A percentile compares a stretch with the other conserved stretches of the same genome.
phyloP scores from a whole-genome alignment of 169 alveolate genomes.

The Plasmodium sp. region DNA sequence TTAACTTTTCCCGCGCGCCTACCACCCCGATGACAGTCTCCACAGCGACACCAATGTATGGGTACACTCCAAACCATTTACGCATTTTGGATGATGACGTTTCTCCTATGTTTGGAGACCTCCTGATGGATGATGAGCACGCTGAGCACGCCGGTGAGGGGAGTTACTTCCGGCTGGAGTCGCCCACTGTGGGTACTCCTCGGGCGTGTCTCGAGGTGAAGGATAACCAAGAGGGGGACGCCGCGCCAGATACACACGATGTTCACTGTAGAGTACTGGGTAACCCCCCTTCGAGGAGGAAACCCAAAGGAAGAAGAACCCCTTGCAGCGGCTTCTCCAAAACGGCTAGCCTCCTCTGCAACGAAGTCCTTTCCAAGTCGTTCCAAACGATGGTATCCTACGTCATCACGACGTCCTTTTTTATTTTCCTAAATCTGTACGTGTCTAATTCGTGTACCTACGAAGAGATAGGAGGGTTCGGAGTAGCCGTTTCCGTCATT shows the following conservation, averaged over 20 bases:
- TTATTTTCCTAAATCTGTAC: slow-evolving; percentile 19
- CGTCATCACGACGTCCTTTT: slow-evolving; percentile 36
- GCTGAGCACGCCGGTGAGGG: neutral
- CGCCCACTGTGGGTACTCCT: neutral
- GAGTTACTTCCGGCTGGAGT: neutral
- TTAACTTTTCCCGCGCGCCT: neutral
- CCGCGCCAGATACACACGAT: neutral
- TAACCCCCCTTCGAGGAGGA: neutral
- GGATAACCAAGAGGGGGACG: neutral
- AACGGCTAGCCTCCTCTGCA: neutral
- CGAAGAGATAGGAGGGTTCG: slow-evolving; percentile 59
- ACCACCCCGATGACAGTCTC: neutral
- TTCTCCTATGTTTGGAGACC: neutral
- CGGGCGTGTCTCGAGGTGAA: too few relatives aligned
- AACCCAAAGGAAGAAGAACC: neutral
- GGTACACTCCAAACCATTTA: neutral
- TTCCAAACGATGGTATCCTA: slow-evolving; percentile 50
- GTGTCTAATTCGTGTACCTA: slow-evolving; percentile 2
- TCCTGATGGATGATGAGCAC: neutral
- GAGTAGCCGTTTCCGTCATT: neutral
- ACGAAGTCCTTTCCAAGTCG: slow-evolving; percentile 4
- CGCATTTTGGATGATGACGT: neutral
- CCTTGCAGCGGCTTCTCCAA: neutral
- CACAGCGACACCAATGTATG: neutral
- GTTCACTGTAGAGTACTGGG: neutral